Percentiles rank a stretch among this genome's conserved stretches.
These are phyloP conservation scores for Pyrenophora teres DNA, from an alignment of 2,329 filamentous ascomycete species.

Conservation along the genomic window DNA sequence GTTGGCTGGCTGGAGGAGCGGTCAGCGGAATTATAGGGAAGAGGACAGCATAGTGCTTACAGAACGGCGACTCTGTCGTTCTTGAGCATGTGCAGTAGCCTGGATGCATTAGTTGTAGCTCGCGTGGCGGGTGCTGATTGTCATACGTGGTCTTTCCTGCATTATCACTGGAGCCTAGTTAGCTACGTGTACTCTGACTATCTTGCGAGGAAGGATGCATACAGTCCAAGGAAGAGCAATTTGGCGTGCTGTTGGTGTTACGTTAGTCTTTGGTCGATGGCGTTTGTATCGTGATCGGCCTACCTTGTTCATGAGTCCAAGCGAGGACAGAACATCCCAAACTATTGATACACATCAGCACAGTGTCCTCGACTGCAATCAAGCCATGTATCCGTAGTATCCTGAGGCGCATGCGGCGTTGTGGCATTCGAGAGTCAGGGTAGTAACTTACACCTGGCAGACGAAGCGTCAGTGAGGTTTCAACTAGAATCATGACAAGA, in stretches of 20 bases:
- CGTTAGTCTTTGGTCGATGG: constrained; percentile 10
- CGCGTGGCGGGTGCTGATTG: background rate
- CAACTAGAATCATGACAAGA: too few species aligned
- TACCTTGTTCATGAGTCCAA: constrained; percentile 84
- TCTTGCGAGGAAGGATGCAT: constrained; percentile 1
- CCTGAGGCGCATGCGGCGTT: background rate
- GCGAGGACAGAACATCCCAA: constrained; percentile 84
- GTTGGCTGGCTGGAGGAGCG: constrained; percentile 30
- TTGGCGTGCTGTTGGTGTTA: constrained; percentile 63
- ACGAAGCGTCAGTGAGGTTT: constrained; percentile 16
- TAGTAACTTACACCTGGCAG: constrained; percentile 38
- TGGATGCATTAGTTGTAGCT: constrained; percentile 18
- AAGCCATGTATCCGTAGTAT: background rate
- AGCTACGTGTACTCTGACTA: constrained; percentile 10
- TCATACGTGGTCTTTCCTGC: constrained; percentile 85
- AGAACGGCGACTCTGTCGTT: constrained; percentile 85
- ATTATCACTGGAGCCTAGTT: constrained; percentile 84
- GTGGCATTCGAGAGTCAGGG: background rate
- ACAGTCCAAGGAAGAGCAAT: constrained; percentile 73
- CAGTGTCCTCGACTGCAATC: background rate
- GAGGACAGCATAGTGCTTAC: constrained; percentile 55
- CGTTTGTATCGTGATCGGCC: constrained; percentile 2
- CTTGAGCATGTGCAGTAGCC: constrained; percentile 90
- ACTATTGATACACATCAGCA: constrained; percentile 56
- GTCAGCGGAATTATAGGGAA: constrained; percentile 8